Base-by-base conservation (phyloP, 2,329 filamentous ascomycete genomes). In the Fusarium dlaminii region DNA sequence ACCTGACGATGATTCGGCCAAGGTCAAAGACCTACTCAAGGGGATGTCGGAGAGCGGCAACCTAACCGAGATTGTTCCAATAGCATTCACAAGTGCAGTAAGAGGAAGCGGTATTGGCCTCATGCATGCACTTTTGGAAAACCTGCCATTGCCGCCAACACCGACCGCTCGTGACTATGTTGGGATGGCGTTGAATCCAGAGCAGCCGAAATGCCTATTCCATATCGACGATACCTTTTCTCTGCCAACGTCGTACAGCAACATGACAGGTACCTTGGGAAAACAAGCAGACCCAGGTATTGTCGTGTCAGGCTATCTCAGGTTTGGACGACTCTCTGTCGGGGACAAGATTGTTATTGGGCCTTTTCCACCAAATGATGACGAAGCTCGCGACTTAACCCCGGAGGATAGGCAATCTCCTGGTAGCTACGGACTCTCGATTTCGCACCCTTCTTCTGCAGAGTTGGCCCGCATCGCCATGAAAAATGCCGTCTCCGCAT, bases 161-260 rank as follows among this genome's bases (percentile, higher is more conserved):
- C 87, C 88, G 13, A 89, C 87, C 4, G 80, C 87, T 2, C 84
- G 85, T 56, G 89, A 91, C 74, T 89, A 87, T 68, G 82, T 87
- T n/a, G 87, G 88, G 3, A 84, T 84, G 46, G 85, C 84, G 4
- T 79, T 90, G 60, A 90, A 90, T 66, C 89, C 90, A 2, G 87
- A 90, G 66, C 87, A 89, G 63, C 89, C 90, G 4, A 84, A 85
- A 9, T 89, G 89, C 39, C 84, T 98, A 5, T 98, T 98, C 78
- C 93, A 98, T 79, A 89, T 98, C 30, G 96, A 98, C 79, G 96
- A 98, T 76, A 91, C 95, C 3, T 98, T 97, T 81, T 93, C 89
- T 66, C 88, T 95, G 20, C 89, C 92, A 3, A 88, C 89, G 2
- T 90, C 90, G 4, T 91, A 90, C 71, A 70, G 70, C 76, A 69